Conservation (phyloP, 2,329 filamentous ascomycete genomes). For the Talaromyces sp. region DNA sequence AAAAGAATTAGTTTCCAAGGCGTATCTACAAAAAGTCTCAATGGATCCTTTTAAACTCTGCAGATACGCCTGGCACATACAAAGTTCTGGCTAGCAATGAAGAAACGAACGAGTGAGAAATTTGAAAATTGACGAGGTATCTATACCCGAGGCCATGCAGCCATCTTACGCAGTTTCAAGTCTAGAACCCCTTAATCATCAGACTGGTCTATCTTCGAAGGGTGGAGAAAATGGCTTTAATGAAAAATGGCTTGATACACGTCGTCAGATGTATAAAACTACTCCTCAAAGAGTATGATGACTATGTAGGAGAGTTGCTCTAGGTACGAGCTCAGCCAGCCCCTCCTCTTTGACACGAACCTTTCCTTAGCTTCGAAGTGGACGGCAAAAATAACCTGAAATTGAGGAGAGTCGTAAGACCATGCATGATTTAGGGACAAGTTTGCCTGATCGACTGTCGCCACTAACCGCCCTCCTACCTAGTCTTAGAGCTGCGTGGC, state of each 20-base stretch:
- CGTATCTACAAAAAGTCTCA: background rate
- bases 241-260: background rate
- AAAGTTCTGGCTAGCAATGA: background rate
- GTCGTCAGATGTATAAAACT: background rate
- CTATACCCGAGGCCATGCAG: background rate
- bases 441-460: too few species aligned
- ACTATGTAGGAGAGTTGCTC: background rate
- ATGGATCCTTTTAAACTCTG: background rate
- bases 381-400: background rate
- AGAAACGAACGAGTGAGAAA: background rate
- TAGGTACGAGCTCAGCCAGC: background rate
- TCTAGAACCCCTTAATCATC: background rate
- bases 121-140: background rate
- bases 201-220: background rate
- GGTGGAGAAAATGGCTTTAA: background rate
- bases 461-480: background rate
- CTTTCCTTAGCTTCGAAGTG: background rate
- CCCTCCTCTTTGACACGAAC: background rate
- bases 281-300: background rate
- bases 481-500: background rate
- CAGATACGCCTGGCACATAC: background rate
- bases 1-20: background rate
- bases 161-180: background rate
- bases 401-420: background rate
- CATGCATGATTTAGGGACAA: background rate